Evolutionary conservation across 2,329 filamentous ascomycete genomes (phyloP), one percentile per base, ranked within the genome.

Genomic region (Aspergillus arachidicola): DNA sequence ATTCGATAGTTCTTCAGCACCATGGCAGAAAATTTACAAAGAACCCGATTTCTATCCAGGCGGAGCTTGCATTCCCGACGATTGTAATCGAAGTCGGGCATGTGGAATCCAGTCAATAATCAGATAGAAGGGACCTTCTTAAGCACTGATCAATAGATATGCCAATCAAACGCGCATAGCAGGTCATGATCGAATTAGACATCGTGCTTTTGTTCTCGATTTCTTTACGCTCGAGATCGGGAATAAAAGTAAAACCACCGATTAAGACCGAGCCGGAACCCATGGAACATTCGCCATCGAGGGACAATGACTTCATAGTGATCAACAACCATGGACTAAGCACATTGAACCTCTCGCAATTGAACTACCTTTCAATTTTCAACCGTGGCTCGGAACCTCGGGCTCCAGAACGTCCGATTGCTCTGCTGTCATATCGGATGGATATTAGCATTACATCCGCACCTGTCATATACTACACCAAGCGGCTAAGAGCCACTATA

Each of bases 301-400:
- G 14, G 46, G 51, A 30, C 28, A 28, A 36, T 54, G 51, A 54
- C 51, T 54, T 54, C 51, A 54, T 54, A 12, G 51, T 36, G 51
- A 54, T 23, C 19, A 1, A 41, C 51, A 30, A 21, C 28, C 30
- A 32, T 54, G n/a, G 48, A 16, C 16, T 30, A 41, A 16, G 38
- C 9, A n/a, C 38, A 3, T n/a, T n/a, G 48, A 51, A 51, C 26
- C 48, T 51, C 10, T 46, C 21, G 43, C 43, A 21, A 23, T 23
- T n/a, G 38, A 41, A 41, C 3, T 41, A 6, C 7, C 38, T 6
- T 41, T n/a, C 16, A 4, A n/a, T 3, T 12, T 34, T 16, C 51
- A 36, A 36, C 19, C 51, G 21, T 54, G 51, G 30, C 11, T 54
- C 51, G 51, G 51, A 54, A 34, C 10, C 51, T 54, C 51, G 51